A percentile compares a stretch with the other conserved stretches of the same genome.
Evolutionary conservation across 345 rosid species (phyloP).

Genomic region (Passiflora organensis): DNA sequence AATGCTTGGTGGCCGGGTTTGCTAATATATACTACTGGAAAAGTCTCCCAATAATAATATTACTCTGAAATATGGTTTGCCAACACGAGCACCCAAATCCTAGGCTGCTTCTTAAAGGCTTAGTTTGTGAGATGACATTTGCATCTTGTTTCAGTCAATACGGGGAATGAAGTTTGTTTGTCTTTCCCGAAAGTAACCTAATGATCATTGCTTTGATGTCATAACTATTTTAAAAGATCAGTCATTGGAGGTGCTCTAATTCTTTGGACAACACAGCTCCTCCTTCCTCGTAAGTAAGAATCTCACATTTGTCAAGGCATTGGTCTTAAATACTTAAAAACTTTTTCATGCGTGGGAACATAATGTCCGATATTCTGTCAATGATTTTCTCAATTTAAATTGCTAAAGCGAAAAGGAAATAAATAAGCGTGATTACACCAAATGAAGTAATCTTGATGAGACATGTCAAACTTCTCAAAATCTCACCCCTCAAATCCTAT

Average conservation of each 20-base stretch:
- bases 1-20: too few relatives aligned
- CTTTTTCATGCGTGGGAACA: too few relatives aligned
- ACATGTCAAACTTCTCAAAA: too few relatives aligned
- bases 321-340: neutral
- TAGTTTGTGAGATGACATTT: slow-evolving; percentile 1
- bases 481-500: too few relatives aligned
- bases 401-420: too few relatives aligned
- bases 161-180: slow-evolving; percentile 3
- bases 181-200: slow-evolving; percentile 3
- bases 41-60: neutral
- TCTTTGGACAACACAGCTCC: neutral
- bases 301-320: neutral
- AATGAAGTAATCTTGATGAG: too few relatives aligned
- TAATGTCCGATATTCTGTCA: too few relatives aligned
- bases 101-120: slow-evolving; percentile 8
- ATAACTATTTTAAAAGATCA: neutral
- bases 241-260: neutral
- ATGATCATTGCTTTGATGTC: neutral
- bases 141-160: slow-evolving; percentile 7
- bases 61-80: neutral
- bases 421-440: too few relatives aligned
- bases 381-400: too few relatives aligned
- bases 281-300: neutral
- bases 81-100: slow-evolving; percentile 25
- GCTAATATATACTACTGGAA: too few relatives aligned